phyloP scores from a whole-genome alignment of 352 stramenopile species.

The Phytophthora brassicae region DNA sequence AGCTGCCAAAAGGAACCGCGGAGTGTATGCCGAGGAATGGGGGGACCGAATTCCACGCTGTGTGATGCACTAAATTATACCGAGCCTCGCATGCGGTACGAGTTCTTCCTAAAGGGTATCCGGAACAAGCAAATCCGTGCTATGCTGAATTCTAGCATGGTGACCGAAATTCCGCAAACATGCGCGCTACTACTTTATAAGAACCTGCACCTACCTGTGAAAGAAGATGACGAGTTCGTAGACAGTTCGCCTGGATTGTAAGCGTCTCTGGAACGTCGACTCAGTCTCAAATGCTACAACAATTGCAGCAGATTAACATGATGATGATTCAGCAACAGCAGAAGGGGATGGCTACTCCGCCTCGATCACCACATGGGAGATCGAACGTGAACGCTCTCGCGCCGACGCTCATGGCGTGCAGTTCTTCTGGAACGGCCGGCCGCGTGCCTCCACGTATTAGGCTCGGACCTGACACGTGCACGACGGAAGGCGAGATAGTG shows the following conservation, averaged over 20 bases:
- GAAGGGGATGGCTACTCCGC: too few relatives aligned
- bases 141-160: conserved; percentile 1
- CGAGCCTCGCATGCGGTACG: conserved; percentile 6
- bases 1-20: background rate
- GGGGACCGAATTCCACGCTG: background rate
- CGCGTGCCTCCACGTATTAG: background rate
- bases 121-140: background rate
- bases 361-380: too few relatives aligned
- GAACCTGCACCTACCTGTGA: background rate
- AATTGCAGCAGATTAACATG: background rate
- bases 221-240: conserved; percentile 4
- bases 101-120: conserved; percentile 2
- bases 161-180: background rate
- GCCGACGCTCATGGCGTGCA: background rate
- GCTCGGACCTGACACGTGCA: background rate
- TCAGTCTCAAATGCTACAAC: background rate
- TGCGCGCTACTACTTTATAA: background rate
- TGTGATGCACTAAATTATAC: background rate
- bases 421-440: background rate
- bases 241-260: too few relatives aligned
- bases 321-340: background rate
- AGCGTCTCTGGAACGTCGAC: background rate
- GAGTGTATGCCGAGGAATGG: conserved; percentile 4
- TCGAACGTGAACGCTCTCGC: background rate
- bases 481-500: background rate